Base-by-base conservation (phyloP, 2,329 filamentous ascomycete genomes). In the Fusarium siculi region DNA sequence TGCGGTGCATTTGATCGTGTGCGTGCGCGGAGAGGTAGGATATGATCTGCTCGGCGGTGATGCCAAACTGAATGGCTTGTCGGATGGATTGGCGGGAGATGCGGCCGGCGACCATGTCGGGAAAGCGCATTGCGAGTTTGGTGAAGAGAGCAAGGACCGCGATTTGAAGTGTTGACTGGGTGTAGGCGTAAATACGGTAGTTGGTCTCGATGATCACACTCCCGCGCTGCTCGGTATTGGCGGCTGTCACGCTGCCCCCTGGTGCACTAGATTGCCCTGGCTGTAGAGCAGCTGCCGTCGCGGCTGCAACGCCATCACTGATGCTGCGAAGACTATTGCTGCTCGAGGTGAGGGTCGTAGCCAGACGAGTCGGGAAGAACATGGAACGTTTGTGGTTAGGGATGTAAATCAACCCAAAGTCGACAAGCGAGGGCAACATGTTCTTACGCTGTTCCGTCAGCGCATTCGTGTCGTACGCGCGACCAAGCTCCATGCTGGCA, bases 121-220 rank as follows among this genome's bases (percentile, higher is more conserved):
- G 93, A 84, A 97, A 98, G 72, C 96, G 94, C 82, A 95, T 95
- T 76, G 92, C 92, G 61, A 99, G 91, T 67, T 93, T 92, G 56
- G 92, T 90, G 84, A 99, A 99, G 72, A 99, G 92, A 43, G 92
- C 92, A 50, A 99, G 91, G 68, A 99, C 94, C 60, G 95, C 94
- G 73, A 98, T 99, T 82, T 98, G 96, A 2, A 99, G 90, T 0
- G 95, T 94, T 0, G 95, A 97, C 39, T 93, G 92, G 11, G 97
- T 98, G 85, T 99, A 99, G 37, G 96, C 96, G 84, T 99, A 99
- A 75, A 99, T 85, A 32, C 96, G 93, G 85, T 98, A 98, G 84
- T 99, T 99, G 14, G 96, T 99, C 85, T 99, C 96, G 74, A 99
- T 90, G 78, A 99, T 95, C 79, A 99, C 94, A 84, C 94, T 96